Conservation (phyloP, 805 yeast species). For the Wickerhamomyces strasburgensis region DNA sequence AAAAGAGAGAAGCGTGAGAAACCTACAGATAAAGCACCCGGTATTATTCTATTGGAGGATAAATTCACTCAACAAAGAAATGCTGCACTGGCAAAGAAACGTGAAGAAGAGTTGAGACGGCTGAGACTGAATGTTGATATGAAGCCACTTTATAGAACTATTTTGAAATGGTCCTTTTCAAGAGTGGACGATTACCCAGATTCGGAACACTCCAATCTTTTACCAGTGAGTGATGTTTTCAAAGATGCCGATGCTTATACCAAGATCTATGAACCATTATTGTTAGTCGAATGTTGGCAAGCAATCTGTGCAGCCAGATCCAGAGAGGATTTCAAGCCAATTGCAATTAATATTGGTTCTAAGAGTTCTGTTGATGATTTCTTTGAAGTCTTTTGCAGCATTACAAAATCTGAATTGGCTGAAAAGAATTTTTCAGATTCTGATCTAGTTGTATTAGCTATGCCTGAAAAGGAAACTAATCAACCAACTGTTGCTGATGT, state of each 20-base stretch:
- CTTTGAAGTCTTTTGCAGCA: conserved; percentile 77
- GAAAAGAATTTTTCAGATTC: conserved; percentile 63
- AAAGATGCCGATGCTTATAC: conserved; percentile 59
- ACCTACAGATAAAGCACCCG: conserved; percentile 22
- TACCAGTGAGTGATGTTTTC: conserved; percentile 50
- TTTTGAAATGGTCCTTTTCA: conserved; percentile 75
- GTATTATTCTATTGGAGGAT: conserved; percentile 30
- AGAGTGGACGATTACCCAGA: conserved; percentile 53
- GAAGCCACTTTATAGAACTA: conserved; percentile 63
- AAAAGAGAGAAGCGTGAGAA: conserved; percentile 21
- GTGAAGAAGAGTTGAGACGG: conserved; percentile 74
- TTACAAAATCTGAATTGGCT: conserved; percentile 45
- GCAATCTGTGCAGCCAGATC: conserved; percentile 70
- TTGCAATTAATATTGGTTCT: conserved; percentile 67
- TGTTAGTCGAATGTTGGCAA: conserved; percentile 92
- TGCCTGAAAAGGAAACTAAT: conserved; percentile 24
- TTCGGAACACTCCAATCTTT: conserved; percentile 32
- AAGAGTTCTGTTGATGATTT: conserved; percentile 81
- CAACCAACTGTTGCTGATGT: conserved; percentile 30
- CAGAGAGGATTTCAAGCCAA: conserved; percentile 50
- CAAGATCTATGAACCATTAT: conserved; percentile 67
- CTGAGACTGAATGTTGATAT: conserved; percentile 72
- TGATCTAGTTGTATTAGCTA: conserved; percentile 66
- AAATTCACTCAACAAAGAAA: conserved; percentile 30
- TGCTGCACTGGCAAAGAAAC: conserved; percentile 31